Evolutionary conservation across 106 monocot species (phyloP), one percentile per base, ranked within the genome.

Genomic region (Dendrobium catenatum): DNA sequence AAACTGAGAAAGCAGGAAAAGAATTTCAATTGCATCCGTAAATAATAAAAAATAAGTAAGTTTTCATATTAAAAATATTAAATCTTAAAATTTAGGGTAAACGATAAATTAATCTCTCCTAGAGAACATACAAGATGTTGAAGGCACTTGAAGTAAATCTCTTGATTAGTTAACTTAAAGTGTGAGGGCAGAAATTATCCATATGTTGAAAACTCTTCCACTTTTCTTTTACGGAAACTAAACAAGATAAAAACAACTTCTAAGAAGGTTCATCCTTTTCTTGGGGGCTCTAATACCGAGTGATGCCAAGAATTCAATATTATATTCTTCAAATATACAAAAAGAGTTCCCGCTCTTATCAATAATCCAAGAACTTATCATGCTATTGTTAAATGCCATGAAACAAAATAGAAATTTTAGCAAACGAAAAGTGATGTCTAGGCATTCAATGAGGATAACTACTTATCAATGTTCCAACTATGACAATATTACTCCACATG

Each of bases 1-100:
- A 78, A 98, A 98, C 94, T 98, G 88, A 46, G 47, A 85, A 78
- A 67, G 20, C n/a, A 55, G 42, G 26, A 49, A 26, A 26, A 76
- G 49, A 49, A 49, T 5, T 76, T 37, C 18, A 75, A 44, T n/a
- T 6, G 46, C 20, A 75, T 72, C 72, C 24, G 5, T 2, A 76
- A 13, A 3, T 26, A 76, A 76, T 13, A n/a, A 76, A 9, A 76
- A 26, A 26, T 49, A 76, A 48, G 49, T 51, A 17, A n/a, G 76
- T 26, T 43, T 74, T 74, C 43, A 74, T 44, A 42, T 74, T 20
- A 17, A 18, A 44, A 43, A 74, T 19, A 24, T 49, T 76, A 76
- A 17, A 76, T 49, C 2, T 49, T 49, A 48, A 49, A 49, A 24
- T 42, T 76, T 27, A 15, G 47, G 49, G 26, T 76, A 22, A 9